A percentile compares a stretch with the other conserved stretches of the same genome.
Evolutionary conservation across 805 yeast species (phyloP).

Genomic region (Saccharomycopsis sp.): DNA sequence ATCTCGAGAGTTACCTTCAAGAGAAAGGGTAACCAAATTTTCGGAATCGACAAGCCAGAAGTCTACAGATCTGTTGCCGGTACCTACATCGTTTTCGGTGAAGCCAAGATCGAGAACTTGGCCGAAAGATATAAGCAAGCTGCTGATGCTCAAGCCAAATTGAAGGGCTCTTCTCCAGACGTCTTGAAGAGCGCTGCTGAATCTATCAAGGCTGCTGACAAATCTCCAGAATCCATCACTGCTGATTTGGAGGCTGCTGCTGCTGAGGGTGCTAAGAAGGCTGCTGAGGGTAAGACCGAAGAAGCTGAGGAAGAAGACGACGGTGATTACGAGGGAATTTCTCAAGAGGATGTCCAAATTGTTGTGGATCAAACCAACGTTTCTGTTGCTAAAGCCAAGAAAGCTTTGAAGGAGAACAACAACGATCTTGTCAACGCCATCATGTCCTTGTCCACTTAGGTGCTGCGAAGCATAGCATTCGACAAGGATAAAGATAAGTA

Average conservation of each 20-base stretch:
- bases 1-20: constrained; percentile 93
- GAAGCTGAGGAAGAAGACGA: constrained; percentile 62
- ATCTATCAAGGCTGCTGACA: constrained; percentile 36
- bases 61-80: constrained; percentile 92
- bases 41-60: constrained; percentile 90
- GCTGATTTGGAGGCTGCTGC: constrained; percentile 72
- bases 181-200: constrained; percentile 39
- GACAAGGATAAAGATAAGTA: too few relatives aligned
- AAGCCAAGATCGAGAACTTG: constrained; percentile 93
- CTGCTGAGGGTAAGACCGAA: constrained; percentile 30
- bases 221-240: constrained; percentile 62
- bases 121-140: constrained; percentile 80
- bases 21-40: constrained; percentile 84
- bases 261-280: constrained; percentile 37
- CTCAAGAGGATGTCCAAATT: constrained; percentile 73
- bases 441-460: constrained; percentile 56
- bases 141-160: constrained; percentile 69
- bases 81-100: constrained; percentile 95
- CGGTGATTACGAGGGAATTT: constrained; percentile 81
- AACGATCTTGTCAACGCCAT: constrained; percentile 96
- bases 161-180: constrained; percentile 42
- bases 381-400: constrained; percentile 83
- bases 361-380: constrained; percentile 89
- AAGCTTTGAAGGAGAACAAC: constrained; percentile 80
- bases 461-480: too few relatives aligned